Conservation (phyloP, 1,284 basidiomycete genomes). For the Termitomyces sp. region DNA sequence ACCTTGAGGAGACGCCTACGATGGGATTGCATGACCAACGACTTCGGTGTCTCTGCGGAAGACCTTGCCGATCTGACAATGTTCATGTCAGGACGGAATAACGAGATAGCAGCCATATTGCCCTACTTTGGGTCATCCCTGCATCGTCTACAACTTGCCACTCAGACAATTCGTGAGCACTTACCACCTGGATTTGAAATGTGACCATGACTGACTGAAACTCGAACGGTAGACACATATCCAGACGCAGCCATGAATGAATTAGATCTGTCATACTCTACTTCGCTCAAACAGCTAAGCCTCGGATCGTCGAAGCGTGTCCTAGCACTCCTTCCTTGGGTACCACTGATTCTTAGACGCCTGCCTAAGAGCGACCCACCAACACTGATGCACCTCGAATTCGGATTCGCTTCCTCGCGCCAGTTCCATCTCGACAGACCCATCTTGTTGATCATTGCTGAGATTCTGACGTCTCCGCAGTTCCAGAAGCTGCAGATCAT, state of each 20-base stretch:
- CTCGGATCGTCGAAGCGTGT: constrained; percentile 23
- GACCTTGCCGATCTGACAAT: constrained; percentile 9
- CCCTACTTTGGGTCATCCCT: constrained; percentile 1
- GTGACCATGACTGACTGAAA: background rate
- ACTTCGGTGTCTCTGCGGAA: background rate
- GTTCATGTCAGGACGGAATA: background rate
- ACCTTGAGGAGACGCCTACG: constrained; percentile 3
- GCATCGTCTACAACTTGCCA: constrained; percentile 7
- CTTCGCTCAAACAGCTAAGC: constrained; percentile 18
- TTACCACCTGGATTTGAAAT: background rate
- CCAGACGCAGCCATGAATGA: constrained; percentile 9
- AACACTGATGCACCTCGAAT: constrained; percentile 18
- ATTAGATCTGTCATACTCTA: constrained; percentile 17
- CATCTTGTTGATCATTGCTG: constrained; percentile 17
- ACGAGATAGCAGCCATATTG: background rate
- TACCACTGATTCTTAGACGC: constrained; percentile 10
- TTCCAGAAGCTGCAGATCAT: constrained; percentile 18
- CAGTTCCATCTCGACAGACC: constrained; percentile 25
- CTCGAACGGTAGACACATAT: constrained; percentile 6
- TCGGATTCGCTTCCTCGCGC: constrained; percentile 23
- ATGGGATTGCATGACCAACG: constrained; percentile 1
- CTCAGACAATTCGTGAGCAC: constrained; percentile 13
- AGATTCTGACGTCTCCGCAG: constrained; percentile 10
- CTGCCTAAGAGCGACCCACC: constrained; percentile 5
- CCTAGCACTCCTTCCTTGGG: constrained; percentile 23